Evolutionary conservation across 495 filamentous ascomycete species (phyloP).

Genomic region (Podospora pseudoanserina): DNA sequence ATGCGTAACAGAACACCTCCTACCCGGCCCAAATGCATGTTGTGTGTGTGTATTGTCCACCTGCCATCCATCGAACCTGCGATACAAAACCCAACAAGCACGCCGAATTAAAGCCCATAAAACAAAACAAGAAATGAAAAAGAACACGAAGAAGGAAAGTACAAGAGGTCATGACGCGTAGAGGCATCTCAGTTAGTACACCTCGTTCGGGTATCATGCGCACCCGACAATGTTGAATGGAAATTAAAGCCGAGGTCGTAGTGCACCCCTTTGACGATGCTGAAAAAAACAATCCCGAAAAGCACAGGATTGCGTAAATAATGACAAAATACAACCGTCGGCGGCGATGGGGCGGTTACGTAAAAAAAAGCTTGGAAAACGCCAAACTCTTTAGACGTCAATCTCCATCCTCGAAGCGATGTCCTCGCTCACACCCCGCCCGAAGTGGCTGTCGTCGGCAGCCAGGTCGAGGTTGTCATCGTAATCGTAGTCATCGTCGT

Average conservation of each 20-base stretch:
- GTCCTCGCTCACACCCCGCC: slow-evolving; percentile 66
- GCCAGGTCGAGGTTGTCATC: slow-evolving; percentile 26
- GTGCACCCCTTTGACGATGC: not conserved
- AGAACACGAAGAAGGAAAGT: not conserved
- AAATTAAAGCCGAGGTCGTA: not conserved
- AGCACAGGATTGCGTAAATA: not conserved
- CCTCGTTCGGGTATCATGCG: not conserved
- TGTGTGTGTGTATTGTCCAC: not conserved
- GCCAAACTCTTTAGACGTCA: slow-evolving; percentile 30
- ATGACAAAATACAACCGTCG: not conserved
- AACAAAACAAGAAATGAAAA: slow-evolving; percentile 12
- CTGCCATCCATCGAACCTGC: not conserved
- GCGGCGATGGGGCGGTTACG: not conserved
- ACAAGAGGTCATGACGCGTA: not conserved
- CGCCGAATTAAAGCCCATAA: not conserved
- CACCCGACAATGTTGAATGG: not conserved
- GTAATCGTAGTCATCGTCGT: slow-evolving; percentile 40
- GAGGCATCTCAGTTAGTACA: not conserved
- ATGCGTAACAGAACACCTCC: not conserved
- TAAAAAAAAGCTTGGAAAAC: not conserved
- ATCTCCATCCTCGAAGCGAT: slow-evolving; percentile 69
- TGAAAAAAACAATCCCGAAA: not conserved
- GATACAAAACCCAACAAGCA: not conserved
- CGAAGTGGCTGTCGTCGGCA: slow-evolving; percentile 45
- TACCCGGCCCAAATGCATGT: not conserved